Evolutionary conservation across 2,329 filamentous ascomycete species (phyloP), one percentile per base, ranked within the genome.

Genomic region (Ophiostoma piceae): DNA sequence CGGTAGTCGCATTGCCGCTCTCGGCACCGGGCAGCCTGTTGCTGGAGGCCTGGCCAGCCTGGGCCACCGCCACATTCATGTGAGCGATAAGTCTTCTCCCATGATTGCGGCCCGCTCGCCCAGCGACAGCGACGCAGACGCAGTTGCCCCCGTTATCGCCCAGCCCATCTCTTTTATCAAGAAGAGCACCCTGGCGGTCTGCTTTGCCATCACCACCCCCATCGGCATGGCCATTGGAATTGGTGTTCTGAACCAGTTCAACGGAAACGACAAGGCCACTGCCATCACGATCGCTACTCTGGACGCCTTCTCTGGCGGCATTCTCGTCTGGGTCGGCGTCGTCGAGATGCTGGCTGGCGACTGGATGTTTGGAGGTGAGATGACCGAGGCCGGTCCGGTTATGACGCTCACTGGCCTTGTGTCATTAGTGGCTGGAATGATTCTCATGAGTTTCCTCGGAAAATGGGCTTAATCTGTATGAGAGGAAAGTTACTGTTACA

Each of bases 321-420:
- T 64, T 26, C 60, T 64, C 60, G 32, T 64, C 29, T 64, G 60
- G 29, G 60, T 64, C 26, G 60, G 60, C 60, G 60, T 64, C 14
- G 60, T 64, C 26, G 60, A 64, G 60, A 64, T 64, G 60, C 29
- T 35, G 29, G 60, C 60, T 37, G 60, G 29, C 4, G 60, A 64
- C 29, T 64, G 60, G 29, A 64, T 64, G 60, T 37, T 32, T 37
- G 29, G 32, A 3, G 60, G 26, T 16, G 26, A 64, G 29, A 32
- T 64, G 60, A n/a, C 60, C 29, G 29, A 37, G 8, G 26, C 29
- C 2, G 5, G 60, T 3, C 60, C 60, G 8, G 2, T 57, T 11
- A 57, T 22, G 22, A 57, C 51, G 51, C 16, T 47, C 43, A 47
- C 43, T 19, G 43, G 43, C n/a, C 43, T 47, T 6, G 43, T 47